Conservation (phyloP, 2,329 filamentous ascomycete species). For the Verticillium nonalfalfae region DNA sequence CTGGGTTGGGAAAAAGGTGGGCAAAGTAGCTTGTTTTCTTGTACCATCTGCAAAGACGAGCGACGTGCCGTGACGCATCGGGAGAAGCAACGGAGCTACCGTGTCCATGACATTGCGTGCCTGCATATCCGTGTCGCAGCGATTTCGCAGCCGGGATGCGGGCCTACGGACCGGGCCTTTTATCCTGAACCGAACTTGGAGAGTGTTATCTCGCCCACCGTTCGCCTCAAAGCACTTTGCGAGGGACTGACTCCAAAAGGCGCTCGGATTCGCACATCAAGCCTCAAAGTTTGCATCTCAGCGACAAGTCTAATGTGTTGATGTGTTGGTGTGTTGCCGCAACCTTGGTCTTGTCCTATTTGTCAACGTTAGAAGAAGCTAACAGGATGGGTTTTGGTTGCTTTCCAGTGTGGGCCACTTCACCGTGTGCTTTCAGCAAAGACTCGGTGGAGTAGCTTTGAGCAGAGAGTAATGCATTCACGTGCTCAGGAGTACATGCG, state of each 20-base stretch:
- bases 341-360: too few relatives aligned
- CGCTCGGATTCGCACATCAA: too few relatives aligned
- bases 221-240: background rate
- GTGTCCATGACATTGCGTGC: background rate
- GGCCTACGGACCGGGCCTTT: conserved; percentile 1
- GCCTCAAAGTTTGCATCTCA: too few relatives aligned
- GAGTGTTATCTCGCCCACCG: background rate
- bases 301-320: too few relatives aligned
- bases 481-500: background rate
- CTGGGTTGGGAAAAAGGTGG: too few relatives aligned
- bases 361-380: too few relatives aligned
- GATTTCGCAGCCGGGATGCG: background rate
- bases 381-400: too few relatives aligned
- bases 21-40: too few relatives aligned
- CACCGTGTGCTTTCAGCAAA: background rate
- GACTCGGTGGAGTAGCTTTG: too few relatives aligned
- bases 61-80: background rate
- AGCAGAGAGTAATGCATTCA: background rate
- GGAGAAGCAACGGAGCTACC: background rate
- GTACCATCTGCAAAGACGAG: background rate
- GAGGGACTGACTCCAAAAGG: background rate
- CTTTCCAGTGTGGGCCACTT: background rate
- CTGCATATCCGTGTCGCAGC: background rate
- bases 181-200: background rate
- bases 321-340: too few relatives aligned